These are phyloP conservation scores for Trichomonascus vanleenenianus DNA, from an alignment of 805 yeast genomes.

Conservation along the genomic window DNA sequence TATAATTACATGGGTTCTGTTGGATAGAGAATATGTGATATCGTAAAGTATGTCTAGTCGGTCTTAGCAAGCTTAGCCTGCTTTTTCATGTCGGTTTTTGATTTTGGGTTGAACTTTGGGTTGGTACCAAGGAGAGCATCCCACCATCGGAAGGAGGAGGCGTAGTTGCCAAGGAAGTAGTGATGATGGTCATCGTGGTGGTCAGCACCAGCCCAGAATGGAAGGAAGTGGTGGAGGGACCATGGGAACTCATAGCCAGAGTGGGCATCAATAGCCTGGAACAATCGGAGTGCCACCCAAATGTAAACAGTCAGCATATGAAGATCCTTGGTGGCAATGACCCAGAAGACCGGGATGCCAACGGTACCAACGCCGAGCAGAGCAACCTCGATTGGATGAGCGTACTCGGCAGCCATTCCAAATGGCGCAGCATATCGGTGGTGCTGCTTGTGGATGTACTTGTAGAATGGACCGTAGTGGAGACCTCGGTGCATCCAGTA, in stretches of 20 bases:
- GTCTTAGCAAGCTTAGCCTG: conserved; percentile 1
- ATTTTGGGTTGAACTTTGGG: conserved; percentile 40
- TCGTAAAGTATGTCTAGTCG: conserved; percentile 8
- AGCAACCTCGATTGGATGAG: conserved; percentile 91
- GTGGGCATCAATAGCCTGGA: conserved; percentile 97
- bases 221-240: conserved; percentile 86
- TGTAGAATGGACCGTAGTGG: conserved; percentile 80
- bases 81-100: conserved; percentile 23
- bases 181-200: conserved; percentile 98
- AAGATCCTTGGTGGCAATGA: conserved; percentile 62
- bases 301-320: conserved; percentile 83
- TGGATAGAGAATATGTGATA: too few relatives aligned
- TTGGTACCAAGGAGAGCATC: conserved; percentile 75
- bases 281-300: conserved; percentile 83
- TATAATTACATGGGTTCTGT: too few relatives aligned
- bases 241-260: conserved; percentile 98
- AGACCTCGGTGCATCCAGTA: conserved; percentile 90
- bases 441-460: conserved; percentile 92
- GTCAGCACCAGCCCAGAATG: conserved; percentile 98
- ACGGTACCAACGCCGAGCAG: conserved; percentile 92
- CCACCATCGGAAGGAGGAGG: conserved; percentile 95
- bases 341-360: conserved; percentile 85
- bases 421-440: conserved; percentile 98
- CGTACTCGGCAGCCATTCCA: conserved; percentile 95
- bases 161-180: conserved; percentile 91